A percentile compares a stretch with the other conserved stretches of the same genome.
Conservation (phyloP, 345 rosid genomes). For the Linum tenue region DNA sequence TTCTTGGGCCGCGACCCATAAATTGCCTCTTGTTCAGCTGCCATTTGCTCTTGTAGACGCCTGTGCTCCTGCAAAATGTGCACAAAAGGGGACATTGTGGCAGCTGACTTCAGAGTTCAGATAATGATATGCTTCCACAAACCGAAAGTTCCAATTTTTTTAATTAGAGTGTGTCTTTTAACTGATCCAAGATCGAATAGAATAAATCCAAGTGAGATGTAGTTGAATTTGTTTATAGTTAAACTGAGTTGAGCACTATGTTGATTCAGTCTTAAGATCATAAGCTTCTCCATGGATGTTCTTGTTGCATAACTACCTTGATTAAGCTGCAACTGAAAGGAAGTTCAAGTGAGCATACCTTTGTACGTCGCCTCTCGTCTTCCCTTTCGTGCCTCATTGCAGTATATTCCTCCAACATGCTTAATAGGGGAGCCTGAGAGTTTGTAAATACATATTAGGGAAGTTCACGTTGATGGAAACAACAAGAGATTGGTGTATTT, state of each 20-base stretch:
- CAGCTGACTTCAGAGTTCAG: neutral
- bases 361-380: conserved; percentile 65
- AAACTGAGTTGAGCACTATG: no score
- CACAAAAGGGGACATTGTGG: neutral
- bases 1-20: conserved; percentile 76
- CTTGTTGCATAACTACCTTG: no score
- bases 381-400: conserved; percentile 48
- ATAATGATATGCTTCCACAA: neutral
- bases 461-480: neutral
- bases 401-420: conserved; percentile 46
- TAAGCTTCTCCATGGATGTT: no score
- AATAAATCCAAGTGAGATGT: neutral
- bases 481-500: conserved; percentile 2
- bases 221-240: no score
- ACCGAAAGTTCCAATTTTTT: neutral
- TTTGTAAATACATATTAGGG: conserved; percentile 13
- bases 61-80: conserved; percentile 56
- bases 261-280: no score
- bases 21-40: conserved; percentile 66
- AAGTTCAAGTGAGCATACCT: conserved; percentile 31
- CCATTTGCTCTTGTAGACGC: conserved; percentile 66
- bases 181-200: neutral
- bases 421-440: conserved; percentile 46
- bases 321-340: no score
- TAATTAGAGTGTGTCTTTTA: no score